Evolutionary conservation across 2,329 filamentous ascomycete species (phyloP), one percentile per base, ranked within the genome.

Genomic region (Ascomycota sp.): DNA sequence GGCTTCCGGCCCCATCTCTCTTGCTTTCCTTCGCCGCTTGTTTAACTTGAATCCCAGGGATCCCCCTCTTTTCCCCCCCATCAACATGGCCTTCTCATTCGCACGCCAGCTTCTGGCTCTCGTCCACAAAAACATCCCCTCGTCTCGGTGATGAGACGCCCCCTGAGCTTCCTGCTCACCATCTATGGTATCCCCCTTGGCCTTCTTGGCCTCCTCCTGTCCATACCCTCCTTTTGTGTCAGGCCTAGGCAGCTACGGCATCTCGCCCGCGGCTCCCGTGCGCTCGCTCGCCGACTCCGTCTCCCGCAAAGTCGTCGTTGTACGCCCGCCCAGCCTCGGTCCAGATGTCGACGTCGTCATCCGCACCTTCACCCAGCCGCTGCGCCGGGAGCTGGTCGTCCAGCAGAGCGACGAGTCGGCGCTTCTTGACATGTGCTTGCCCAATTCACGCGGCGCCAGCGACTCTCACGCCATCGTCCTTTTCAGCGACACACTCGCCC

Each of bases 401-500:
- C 29, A 36, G 9, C 32, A 42, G 11, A 34, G 41, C 4, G 31
- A 38, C 30, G 39, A 43, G 7, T 19, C 25, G 7, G 31, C 37
- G 10, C 37, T 45, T 12, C 5, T 30, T 2, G 8, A 24, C 1
- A 13, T 36, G 7, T 51, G 46, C 30, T 33, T 39, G 5, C 32
- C 41, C 12, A 40, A 46, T 28, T 30, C 41, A 12, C 37, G 39
- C 3, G 44, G 44, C n/a, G 33, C 43, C 17, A 45, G 41, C 26
- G 35, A 38, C 30, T 51, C 46, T 33, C 42, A 44, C 27, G 46
- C 42, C 26, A 32, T 40, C 17, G 34, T 51, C 7, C 39, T 30
- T 19, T 46, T 51, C 32, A 30, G 31, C 27, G 45, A 51, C 36
- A 47, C 44, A 5, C 47, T 44, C 5, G 31, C 39, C n/a, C n/a